These are phyloP conservation scores for Solanum sparsipilum DNA, from an alignment of 257 asterid genomes.

Conservation along the genomic window DNA sequence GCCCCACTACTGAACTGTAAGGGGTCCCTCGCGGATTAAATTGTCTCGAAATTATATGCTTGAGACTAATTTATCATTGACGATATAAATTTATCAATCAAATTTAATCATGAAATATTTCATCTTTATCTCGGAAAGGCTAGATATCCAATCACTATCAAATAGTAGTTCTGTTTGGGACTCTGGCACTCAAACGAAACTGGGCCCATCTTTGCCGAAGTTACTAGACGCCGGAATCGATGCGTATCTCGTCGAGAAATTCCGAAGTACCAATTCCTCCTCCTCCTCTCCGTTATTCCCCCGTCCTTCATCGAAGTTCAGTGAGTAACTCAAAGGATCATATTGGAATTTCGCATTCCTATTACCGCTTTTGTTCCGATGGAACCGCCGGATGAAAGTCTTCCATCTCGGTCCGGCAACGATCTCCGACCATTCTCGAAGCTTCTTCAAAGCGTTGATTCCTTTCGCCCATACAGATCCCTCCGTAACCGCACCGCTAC, in stretches of 20 bases:
- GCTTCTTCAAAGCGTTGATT: conserved; percentile 43
- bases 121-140: too few relatives aligned
- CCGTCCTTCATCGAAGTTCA: conserved; percentile 76
- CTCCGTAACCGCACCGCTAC: conserved; percentile 2
- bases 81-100: too few relatives aligned
- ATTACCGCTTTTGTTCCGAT: conserved; percentile 38
- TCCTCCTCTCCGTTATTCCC: conserved; percentile 40
- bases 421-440: conserved; percentile 86
- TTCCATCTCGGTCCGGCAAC: conserved; percentile 85
- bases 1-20: not conserved
- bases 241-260: conserved; percentile 76
- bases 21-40: not conserved
- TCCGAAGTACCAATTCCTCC: conserved; percentile 30
- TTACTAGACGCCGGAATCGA: conserved; percentile 22
- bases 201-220: conserved; percentile 44
- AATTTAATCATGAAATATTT: too few relatives aligned
- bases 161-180: not conserved
- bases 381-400: conserved; percentile 74
- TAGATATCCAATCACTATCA: not conserved
- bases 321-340: conserved; percentile 66
- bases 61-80: not conserved
- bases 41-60: too few relatives aligned
- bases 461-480: conserved; percentile 45
- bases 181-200: conserved; percentile 15
- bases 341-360: conserved; percentile 39